phyloP scores from a whole-genome alignment of 768 basidiomycete genomes.

The Termitomyces sp. region DNA sequence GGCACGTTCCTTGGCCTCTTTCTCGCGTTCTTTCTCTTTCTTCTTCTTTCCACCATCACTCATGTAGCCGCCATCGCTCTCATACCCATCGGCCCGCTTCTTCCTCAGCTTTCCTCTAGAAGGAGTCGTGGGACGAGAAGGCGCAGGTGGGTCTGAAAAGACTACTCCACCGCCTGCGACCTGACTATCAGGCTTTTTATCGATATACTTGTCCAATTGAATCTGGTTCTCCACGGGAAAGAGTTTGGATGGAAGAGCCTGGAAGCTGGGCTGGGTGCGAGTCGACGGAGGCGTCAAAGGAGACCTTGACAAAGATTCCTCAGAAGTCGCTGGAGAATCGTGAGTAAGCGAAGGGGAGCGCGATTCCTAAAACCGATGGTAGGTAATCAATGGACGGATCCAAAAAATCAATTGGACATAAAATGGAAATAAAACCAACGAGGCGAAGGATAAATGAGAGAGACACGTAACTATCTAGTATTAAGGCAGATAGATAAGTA shows the following conservation, averaged over 20 bases:
- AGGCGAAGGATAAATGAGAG: background rate
- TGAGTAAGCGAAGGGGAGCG: constrained; percentile 31
- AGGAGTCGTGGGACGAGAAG: constrained; percentile 21
- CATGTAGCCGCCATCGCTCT: constrained; percentile 50
- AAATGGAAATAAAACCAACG: background rate
- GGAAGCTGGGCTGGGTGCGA: constrained; percentile 11
- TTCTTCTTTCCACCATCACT: constrained; percentile 39
- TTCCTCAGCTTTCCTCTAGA: constrained; percentile 37
- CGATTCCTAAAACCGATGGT: constrained; percentile 9
- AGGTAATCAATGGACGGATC: constrained; percentile 3
- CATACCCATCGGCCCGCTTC: constrained; percentile 44
- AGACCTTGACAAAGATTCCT: constrained; percentile 27
- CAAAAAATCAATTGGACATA: background rate
- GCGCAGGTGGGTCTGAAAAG: constrained; percentile 25
- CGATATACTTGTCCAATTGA: constrained; percentile 5
- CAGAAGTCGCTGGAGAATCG: constrained; percentile 31
- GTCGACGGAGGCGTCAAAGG: constrained; percentile 18
- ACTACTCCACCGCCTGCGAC: constrained; percentile 3
- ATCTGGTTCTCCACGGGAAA: constrained; percentile 9
- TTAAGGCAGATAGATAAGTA: background rate
- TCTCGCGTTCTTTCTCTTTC: constrained; percentile 31
- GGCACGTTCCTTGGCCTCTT: constrained; percentile 20
- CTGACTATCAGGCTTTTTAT: constrained; percentile 3
- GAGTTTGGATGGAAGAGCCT: constrained; percentile 12
- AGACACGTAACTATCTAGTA: background rate